phyloP scores from a whole-genome alignment of 2,329 filamentous ascomycete species.

The Verticillium zaregamsianum region DNA sequence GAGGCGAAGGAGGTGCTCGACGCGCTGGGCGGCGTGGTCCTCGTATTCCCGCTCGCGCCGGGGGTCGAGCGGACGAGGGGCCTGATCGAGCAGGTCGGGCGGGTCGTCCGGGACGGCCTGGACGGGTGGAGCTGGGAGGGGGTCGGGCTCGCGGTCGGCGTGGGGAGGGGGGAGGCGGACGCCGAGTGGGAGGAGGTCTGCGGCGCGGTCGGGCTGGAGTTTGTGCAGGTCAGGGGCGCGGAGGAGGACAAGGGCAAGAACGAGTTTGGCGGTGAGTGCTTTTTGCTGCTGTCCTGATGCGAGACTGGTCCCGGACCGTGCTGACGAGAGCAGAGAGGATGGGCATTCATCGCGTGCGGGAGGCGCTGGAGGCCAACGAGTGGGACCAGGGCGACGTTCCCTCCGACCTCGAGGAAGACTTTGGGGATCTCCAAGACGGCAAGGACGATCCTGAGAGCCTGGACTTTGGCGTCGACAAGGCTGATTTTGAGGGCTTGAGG shows the following conservation, averaged over 20 bases:
- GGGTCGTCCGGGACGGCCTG: constrained; percentile 51
- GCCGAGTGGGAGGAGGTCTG: constrained; percentile 58
- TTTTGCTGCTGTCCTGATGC: not conserved
- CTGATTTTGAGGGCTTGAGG: constrained; percentile 48
- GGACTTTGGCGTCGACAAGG: constrained; percentile 47
- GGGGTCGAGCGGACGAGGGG: constrained; percentile 21
- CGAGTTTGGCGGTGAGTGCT: constrained; percentile 52
- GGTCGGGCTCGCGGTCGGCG: constrained; percentile 54
- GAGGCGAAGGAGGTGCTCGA: constrained; percentile 60
- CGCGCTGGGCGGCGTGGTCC: constrained; percentile 57
- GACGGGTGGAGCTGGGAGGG: constrained; percentile 64
- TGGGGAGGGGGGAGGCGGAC: constrained; percentile 38
- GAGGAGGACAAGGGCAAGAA: constrained; percentile 38
- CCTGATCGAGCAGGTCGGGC: constrained; percentile 48
- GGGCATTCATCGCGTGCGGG: constrained; percentile 53
- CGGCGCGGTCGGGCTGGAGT: constrained; percentile 56
- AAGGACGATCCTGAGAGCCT: constrained; percentile 42
- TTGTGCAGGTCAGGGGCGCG: constrained; percentile 48
- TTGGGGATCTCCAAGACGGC: constrained; percentile 19
- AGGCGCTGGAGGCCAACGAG: constrained; percentile 63
- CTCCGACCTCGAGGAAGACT: constrained; percentile 23
- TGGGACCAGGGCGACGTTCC: constrained; percentile 41
- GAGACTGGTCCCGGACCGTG: not conserved
- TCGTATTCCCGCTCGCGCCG: constrained; percentile 42
- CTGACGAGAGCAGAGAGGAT: constrained; percentile 43